phyloP scores from a whole-genome alignment of 2,329 filamentous ascomycete genomes.

The Neopestalotiopsis sp. region DNA sequence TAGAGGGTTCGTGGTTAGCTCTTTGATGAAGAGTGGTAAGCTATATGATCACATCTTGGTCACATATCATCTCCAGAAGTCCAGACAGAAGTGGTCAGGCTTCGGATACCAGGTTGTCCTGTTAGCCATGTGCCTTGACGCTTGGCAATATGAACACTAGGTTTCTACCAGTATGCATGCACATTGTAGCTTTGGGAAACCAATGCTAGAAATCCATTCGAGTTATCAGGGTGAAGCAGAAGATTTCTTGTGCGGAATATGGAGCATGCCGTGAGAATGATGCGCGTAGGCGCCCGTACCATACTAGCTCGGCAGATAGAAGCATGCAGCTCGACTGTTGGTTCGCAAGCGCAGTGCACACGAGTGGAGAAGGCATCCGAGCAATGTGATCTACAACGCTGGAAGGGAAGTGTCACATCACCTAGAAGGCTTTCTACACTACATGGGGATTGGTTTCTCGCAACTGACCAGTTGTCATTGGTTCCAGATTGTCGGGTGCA shows the following conservation, averaged over 20 bases:
- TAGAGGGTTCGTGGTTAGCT: background rate
- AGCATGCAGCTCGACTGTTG: constrained; percentile 13
- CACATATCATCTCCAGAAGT: background rate
- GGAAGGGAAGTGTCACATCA: background rate
- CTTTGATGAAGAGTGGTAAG: background rate
- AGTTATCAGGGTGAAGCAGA: too few species aligned
- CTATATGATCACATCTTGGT: background rate
- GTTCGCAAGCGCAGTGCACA: constrained; percentile 4
- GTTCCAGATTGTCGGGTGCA: background rate
- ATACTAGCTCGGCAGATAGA: constrained; percentile 20
- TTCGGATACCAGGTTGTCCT: background rate
- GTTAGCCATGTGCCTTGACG: background rate
- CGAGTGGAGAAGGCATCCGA: background rate
- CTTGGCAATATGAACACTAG: background rate
- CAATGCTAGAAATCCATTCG: background rate
- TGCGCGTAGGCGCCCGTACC: constrained; percentile 35
- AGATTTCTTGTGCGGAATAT: background rate
- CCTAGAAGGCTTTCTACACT: background rate
- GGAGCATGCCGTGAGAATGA: background rate
- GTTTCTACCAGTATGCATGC: background rate
- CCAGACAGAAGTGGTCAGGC: background rate
- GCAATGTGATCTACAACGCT: background rate
- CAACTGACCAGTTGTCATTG: background rate
- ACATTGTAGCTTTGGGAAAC: background rate
- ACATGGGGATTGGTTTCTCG: background rate